Conservation (phyloP, 2,329 filamentous ascomycete genomes). For the Talaromyces sp. region DNA sequence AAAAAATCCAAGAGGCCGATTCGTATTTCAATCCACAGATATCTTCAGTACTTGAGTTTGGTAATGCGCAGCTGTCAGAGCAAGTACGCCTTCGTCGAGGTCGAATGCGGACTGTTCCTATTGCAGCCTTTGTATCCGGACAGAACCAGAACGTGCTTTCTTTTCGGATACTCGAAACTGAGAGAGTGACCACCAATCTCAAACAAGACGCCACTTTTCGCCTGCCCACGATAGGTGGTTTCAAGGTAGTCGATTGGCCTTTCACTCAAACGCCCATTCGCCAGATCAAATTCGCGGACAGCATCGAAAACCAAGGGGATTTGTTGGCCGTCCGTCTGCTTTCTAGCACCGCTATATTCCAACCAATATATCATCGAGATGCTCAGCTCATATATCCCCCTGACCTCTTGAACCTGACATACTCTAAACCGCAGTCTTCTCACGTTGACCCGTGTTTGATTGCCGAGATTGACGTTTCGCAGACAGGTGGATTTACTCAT, state of each 20-base stretch:
- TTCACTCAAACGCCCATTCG: conserved; percentile 46
- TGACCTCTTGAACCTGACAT: background rate
- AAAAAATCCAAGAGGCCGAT: conserved; percentile 27
- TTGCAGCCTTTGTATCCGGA: conserved; percentile 41
- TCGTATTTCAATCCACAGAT: conserved; percentile 34
- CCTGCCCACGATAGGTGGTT: conserved; percentile 47
- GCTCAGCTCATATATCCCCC: conserved; percentile 23
- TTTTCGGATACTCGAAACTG: conserved; percentile 37
- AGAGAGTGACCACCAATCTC: conserved; percentile 27
- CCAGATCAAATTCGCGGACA: conserved; percentile 51
- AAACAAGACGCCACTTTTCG: conserved; percentile 28
- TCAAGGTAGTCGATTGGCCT: background rate
- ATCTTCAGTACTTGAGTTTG: conserved; percentile 48
- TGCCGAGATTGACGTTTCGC: conserved; percentile 39
- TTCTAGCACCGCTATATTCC: conserved; percentile 48
- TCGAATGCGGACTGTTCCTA: conserved; percentile 29
- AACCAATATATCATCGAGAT: conserved; percentile 36
- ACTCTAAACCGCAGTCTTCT: conserved; percentile 32
- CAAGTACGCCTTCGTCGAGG: conserved; percentile 24
- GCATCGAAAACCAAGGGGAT: conserved; percentile 30
- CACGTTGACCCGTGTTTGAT: conserved; percentile 48
- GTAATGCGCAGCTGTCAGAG: conserved; percentile 43
- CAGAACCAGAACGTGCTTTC: conserved; percentile 47
- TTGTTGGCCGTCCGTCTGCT: conserved; percentile 50
- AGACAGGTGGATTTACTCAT: conserved; percentile 48